These are phyloP conservation scores for Ochetophila trinervis DNA, from an alignment of 306 rosid species.

Conservation along the genomic window DNA sequence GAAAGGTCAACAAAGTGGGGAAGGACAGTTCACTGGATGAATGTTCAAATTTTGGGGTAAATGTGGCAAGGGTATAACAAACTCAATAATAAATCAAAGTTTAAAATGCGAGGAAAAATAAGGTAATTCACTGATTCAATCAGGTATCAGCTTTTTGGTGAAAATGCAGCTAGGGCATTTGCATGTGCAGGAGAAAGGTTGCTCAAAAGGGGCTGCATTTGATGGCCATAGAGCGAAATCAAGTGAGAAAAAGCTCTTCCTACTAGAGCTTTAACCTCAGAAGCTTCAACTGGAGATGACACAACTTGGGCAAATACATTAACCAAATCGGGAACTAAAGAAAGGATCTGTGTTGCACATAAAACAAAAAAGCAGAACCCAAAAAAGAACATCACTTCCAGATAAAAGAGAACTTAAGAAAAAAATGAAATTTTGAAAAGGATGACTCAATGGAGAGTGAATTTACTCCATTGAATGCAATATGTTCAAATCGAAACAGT, in stretches of 20 bases:
- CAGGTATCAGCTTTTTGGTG: slow-evolving; percentile 54
- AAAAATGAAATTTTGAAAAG: slow-evolving; percentile 19
- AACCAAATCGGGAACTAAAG: slow-evolving; percentile 87
- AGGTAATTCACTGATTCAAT: slow-evolving; percentile 3
- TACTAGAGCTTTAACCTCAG: slow-evolving; percentile 76
- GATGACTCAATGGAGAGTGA: neutral
- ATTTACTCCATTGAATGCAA: neutral
- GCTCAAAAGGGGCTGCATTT: slow-evolving; percentile 89
- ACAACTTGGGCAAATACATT: slow-evolving; percentile 90
- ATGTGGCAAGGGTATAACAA: slow-evolving; percentile 5
- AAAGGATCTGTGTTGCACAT: slow-evolving; percentile 63
- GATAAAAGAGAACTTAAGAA: neutral
- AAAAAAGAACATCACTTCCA: slow-evolving; percentile 4
- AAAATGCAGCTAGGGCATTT: slow-evolving; percentile 81
- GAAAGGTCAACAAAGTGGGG: too few relatives aligned
- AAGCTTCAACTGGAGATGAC: slow-evolving; percentile 75
- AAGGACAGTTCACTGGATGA: too few relatives aligned
- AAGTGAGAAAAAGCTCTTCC: slow-evolving; percentile 90
- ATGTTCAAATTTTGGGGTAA: too few relatives aligned
- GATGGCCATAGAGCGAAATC: slow-evolving; percentile 82
- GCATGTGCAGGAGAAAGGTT: slow-evolving; percentile 79
- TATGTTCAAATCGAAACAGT: slow-evolving; percentile 7
- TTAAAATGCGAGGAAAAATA: too few relatives aligned
- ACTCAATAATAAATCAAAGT: slow-evolving; percentile 1
- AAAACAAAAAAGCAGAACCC: slow-evolving; percentile 23